Evolutionary conservation across 2,329 filamentous ascomycete species (phyloP), one percentile per base, ranked within the genome.

Genomic region (Neonectria neomacrospora): DNA sequence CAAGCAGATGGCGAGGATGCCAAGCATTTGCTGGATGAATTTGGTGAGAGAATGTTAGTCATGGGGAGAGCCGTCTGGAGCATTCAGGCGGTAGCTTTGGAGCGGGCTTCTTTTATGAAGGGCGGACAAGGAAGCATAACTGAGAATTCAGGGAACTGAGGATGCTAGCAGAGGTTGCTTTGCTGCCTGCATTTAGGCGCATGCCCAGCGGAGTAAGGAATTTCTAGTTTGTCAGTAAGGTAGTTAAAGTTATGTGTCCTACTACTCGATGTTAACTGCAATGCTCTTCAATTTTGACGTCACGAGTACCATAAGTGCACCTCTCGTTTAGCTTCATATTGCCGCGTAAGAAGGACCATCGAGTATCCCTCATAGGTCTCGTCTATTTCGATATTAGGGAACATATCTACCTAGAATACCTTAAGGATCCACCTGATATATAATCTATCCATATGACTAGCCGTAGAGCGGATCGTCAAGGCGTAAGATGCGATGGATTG

Each of bases 401-500:
- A 23, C 18, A 30, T 11, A 14, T 37, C 20, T 14, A 14, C 22
- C 26, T 9, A 48, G 18, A 12, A 2, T 51, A 28, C 18, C 51
- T 18, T 41, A 32, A 54, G n/a, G 44, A 18, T 58, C 58, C 55
- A 65, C 60, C 63, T 64, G 69, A 65, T 68, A 71, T 59, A 68
- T 68, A 63, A 67, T 67, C 66, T 58, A 23, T 47, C 16, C 28
- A 9, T 39, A 8, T 16, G 20, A 28, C 22, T 20, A 52, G 30
- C 4, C 30, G 14, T 32, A 30, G 32, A 50, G 26, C 14, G 54
- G 18, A 54, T 52, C 26, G 22, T 18, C 18, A 50, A 20, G 32
- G 18, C n/a, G 5, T 32, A n/a, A 20, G 18, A 14, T 22, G 26
- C 14, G 5, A 51, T 18, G 32, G 32, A 50, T 51, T 3, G 23